A percentile compares a stretch with the other conserved stretches of the same genome.
Conservation (phyloP, 2,329 filamentous ascomycete genomes). For the Geosmithia morbida region DNA sequence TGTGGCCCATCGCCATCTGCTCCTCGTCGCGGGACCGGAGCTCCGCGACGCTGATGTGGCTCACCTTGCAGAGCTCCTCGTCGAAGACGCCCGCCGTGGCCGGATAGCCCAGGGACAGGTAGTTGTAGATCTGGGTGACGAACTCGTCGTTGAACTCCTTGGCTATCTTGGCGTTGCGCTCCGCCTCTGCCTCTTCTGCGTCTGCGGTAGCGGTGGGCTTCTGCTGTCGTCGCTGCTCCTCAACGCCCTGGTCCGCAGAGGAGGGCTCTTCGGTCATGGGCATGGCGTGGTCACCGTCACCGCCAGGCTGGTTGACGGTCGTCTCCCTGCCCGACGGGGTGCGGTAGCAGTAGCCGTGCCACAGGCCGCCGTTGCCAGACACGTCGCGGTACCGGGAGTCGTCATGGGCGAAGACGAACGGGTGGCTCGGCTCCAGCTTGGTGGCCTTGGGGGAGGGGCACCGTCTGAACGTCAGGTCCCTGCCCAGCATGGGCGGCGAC, state of each 20-base stretch:
- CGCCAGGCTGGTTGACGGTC: background rate
- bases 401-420: constrained; percentile 31
- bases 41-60: constrained; percentile 51
- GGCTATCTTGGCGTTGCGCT: constrained; percentile 37
- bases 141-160: constrained; percentile 71
- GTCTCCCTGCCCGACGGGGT: constrained; percentile 1
- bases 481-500: constrained; percentile 79
- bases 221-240: background rate
- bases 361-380: constrained; percentile 51
- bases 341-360: constrained; percentile 57
- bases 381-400: constrained; percentile 38
- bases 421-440: constrained; percentile 67
- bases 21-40: constrained; percentile 56
- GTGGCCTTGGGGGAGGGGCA: constrained; percentile 76
- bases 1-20: constrained; percentile 54
- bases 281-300: too few species aligned
- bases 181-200: constrained; percentile 31
- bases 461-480: constrained; percentile 64
- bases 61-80: constrained; percentile 72
- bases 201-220: constrained; percentile 18
- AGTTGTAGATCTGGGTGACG: constrained; percentile 94
- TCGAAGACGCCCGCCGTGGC: constrained; percentile 74
- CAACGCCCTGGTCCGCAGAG: background rate
- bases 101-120: constrained; percentile 84
- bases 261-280: too few species aligned